A percentile compares a stretch with the other conserved stretches of the same genome.
Evolutionary conservation across 1,139 yeast species (phyloP).

Genomic region (Suhomyces anneliseae): DNA sequence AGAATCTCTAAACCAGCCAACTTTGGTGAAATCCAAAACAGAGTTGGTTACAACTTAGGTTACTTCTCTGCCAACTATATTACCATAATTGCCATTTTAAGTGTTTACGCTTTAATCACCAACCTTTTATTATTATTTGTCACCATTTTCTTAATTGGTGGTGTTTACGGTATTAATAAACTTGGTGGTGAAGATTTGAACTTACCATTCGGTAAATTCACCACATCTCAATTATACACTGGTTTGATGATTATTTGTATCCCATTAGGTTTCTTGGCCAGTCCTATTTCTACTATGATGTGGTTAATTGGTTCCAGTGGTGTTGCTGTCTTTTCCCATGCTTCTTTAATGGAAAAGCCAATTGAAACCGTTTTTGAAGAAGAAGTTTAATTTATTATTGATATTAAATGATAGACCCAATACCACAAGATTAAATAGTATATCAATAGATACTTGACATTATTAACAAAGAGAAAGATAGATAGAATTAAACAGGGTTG

Average conservation of each 20-base stretch:
- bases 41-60: conserved; percentile 82
- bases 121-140: conserved; percentile 84
- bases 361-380: conserved; percentile 97
- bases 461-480: no score
- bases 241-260: conserved; percentile 75
- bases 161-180: conserved; percentile 74
- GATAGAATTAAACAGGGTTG: no score
- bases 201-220: conserved; percentile 64
- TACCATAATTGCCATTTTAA: conserved; percentile 66
- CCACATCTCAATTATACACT: conserved; percentile 86
- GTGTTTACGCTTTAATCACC: conserved; percentile 64
- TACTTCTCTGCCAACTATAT: conserved; percentile 89
- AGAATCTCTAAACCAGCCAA: conserved; percentile 88
- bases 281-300: conserved; percentile 89
- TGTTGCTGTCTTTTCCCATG: conserved; percentile 85
- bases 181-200: conserved; percentile 81
- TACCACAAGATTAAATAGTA: neutral
- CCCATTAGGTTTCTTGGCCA: conserved; percentile 89
- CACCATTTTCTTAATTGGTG: conserved; percentile 63
- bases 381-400: conserved; percentile 43
- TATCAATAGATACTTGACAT: neutral
- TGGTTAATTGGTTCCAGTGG: conserved; percentile 97
- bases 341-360: conserved; percentile 94
- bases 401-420: neutral
- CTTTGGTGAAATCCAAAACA: conserved; percentile 84